Percentiles rank a stretch among this genome's conserved stretches.
Evolutionary conservation across 2,329 filamentous ascomycete genomes (phyloP).

Genomic region (Ceratocystis cubensis): DNA sequence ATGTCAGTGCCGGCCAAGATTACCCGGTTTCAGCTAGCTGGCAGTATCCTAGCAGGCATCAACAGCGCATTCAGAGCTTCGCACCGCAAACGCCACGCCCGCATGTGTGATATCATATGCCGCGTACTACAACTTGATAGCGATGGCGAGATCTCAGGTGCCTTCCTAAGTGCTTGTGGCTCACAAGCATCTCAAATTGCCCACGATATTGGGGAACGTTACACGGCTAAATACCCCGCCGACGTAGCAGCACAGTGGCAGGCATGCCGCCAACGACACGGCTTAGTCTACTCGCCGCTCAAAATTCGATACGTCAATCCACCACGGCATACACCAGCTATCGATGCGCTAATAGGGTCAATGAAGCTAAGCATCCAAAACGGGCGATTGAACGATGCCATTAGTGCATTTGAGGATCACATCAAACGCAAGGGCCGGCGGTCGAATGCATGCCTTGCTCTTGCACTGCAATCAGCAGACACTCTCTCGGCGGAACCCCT

Average conservation of each 20-base stretch:
- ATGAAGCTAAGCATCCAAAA: constrained; percentile 16
- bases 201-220: constrained; percentile 10
- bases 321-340: constrained; percentile 5
- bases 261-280: not conserved
- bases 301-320: constrained; percentile 12
- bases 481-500: not conserved
- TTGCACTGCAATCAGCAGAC: constrained; percentile 18
- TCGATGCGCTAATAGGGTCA: constrained; percentile 13
- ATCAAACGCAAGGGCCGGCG: constrained; percentile 12
- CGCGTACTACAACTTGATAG: constrained; percentile 13
- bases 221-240: not conserved
- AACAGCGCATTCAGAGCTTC: not conserved
- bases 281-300: not conserved
- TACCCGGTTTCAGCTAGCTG: constrained; percentile 12
- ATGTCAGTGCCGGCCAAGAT: constrained; percentile 2
- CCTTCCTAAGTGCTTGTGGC: constrained; percentile 11
- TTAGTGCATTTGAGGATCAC: constrained; percentile 13
- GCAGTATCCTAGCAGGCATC: constrained; percentile 11
- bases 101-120: constrained; percentile 16
- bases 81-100: constrained; percentile 12
- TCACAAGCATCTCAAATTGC: constrained; percentile 3
- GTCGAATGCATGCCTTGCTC: constrained; percentile 13
- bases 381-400: not conserved
- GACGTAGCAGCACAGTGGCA: constrained; percentile 1
- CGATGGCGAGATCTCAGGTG: not conserved